Conservation (phyloP, 306 rosid species). For the Lupinus albus region DNA sequence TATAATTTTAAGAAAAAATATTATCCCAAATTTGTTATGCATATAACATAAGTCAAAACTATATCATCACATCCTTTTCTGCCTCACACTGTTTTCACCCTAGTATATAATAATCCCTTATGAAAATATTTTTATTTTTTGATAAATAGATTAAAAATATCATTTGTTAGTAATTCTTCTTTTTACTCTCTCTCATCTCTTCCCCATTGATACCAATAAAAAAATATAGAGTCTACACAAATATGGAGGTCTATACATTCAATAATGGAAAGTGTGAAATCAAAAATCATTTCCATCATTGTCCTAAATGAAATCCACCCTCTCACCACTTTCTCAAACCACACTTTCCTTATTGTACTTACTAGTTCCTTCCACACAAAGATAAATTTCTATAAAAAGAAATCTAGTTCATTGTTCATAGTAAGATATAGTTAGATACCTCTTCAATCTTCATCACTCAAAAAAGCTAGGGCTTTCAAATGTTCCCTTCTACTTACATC, state of each 20-base stretch:
- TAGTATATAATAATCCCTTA: too few species aligned
- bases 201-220: too few species aligned
- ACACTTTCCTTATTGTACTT: background rate
- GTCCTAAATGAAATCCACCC: constrained; percentile 13
- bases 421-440: constrained; percentile 21
- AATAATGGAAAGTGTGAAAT: constrained; percentile 21
- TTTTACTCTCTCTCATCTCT: too few species aligned
- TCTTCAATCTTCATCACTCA: constrained; percentile 6
- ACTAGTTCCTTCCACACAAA: background rate
- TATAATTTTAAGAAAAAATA: too few species aligned
- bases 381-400: constrained; percentile 9
- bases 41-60: too few species aligned
- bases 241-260: background rate
- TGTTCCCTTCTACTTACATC: constrained; percentile 60
- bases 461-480: constrained; percentile 44
- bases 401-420: constrained; percentile 13
- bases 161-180: too few species aligned
- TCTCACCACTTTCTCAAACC: constrained; percentile 12
- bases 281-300: constrained; percentile 31
- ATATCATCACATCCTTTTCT: too few species aligned
- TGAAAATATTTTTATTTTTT: too few species aligned
- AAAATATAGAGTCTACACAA: background rate
- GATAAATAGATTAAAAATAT: too few species aligned
- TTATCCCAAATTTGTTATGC: too few species aligned
- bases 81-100: too few species aligned